Percentiles rank a stretch among this genome's conserved stretches.
Evolutionary conservation across 2,329 filamentous ascomycete species (phyloP).

Genomic region (Phaeosphaeriaceae sp.): DNA sequence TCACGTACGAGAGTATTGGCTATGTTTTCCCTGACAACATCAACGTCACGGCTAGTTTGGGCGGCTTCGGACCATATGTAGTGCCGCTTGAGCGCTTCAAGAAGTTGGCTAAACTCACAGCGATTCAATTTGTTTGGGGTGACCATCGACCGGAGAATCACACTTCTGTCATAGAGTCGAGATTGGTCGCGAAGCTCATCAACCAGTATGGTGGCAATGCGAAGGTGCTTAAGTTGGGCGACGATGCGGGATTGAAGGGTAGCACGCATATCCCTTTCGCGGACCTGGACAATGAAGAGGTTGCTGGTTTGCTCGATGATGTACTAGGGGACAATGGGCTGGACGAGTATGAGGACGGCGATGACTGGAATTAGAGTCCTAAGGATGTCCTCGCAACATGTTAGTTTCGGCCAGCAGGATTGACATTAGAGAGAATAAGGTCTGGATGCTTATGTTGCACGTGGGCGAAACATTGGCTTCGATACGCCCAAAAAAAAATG

Average conservation of each 20-base stretch:
- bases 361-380: slow-evolving; percentile 5
- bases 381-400: background rate
- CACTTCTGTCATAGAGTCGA: slow-evolving; percentile 18
- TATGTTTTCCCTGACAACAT: slow-evolving; percentile 34
- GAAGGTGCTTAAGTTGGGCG: slow-evolving; percentile 26
- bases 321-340: slow-evolving; percentile 25
- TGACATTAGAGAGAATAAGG: too few relatives aligned
- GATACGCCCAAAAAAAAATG: too few relatives aligned
- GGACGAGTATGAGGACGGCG: slow-evolving; percentile 27
- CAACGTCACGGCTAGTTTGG: slow-evolving; percentile 26
- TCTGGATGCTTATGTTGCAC: too few relatives aligned
- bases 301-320: slow-evolving; percentile 26
- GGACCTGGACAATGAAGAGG: slow-evolving; percentile 29
- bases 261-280: slow-evolving; percentile 37
- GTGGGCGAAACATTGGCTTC: too few relatives aligned
- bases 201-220: slow-evolving; percentile 36
- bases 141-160: slow-evolving; percentile 30
- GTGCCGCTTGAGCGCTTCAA: slow-evolving; percentile 30
- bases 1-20: slow-evolving; percentile 33
- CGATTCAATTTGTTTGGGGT: slow-evolving; percentile 33
- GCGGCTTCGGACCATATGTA: slow-evolving; percentile 30
- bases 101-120: slow-evolving; percentile 26
- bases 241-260: slow-evolving; percentile 28
- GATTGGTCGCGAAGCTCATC: slow-evolving; percentile 25
- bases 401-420: background rate